These are phyloP conservation scores for Hypoxylon perforatum DNA, from an alignment of 495 filamentous ascomycete species.

Conservation along the genomic window DNA sequence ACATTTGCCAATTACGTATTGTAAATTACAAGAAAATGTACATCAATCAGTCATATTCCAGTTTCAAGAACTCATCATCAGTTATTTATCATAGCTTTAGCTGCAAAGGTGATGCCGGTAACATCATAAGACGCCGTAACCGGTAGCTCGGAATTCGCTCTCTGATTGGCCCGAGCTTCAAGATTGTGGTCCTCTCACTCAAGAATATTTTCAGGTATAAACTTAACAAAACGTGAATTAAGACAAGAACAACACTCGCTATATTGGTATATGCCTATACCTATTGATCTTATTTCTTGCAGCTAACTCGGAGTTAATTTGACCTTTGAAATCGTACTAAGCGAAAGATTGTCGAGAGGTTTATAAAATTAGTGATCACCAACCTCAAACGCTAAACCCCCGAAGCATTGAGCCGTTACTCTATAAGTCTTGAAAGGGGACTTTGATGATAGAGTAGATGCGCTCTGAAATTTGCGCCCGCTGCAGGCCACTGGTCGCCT, in stretches of 20 bases:
- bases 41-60: constrained; percentile 1
- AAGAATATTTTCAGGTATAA: constrained; percentile 35
- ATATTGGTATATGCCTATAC: not conserved
- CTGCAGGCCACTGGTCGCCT: constrained; percentile 38
- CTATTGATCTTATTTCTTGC: not conserved
- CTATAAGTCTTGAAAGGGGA: not conserved
- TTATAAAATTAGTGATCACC: not conserved
- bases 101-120: too few relatives aligned
- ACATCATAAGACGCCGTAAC: too few relatives aligned
- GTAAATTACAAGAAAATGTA: not conserved
- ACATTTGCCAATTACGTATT: not conserved
- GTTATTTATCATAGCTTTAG: constrained; percentile 6
- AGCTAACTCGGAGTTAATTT: not conserved
- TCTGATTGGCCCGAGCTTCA: constrained; percentile 26
- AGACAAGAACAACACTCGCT: not conserved
- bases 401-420: not conserved
- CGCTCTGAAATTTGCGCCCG: constrained; percentile 36
- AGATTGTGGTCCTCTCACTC: constrained; percentile 6
- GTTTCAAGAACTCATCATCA: constrained; percentile 1
- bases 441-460: constrained; percentile 31
- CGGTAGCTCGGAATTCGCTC: not conserved
- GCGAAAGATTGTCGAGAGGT: too few relatives aligned
- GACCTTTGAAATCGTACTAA: too few relatives aligned
- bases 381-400: not conserved
- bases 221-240: not conserved